Conservation (phyloP, 306 rosid species). For the Inga leiocalycina region DNA sequence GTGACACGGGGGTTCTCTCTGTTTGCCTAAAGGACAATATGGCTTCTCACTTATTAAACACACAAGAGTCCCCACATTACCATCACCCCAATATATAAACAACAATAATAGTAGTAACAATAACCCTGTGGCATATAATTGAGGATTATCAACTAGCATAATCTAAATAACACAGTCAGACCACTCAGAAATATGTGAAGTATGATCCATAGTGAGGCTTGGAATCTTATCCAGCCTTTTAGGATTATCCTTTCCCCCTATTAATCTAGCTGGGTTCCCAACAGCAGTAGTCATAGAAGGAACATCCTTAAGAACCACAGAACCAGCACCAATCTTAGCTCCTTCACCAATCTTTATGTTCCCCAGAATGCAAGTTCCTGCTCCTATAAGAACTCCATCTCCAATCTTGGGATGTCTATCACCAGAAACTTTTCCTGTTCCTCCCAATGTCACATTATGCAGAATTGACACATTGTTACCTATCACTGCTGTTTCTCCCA, state of each 20-base stretch:
- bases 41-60: conserved; percentile 51
- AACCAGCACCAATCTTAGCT: conserved; percentile 89
- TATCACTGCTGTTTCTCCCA: conserved; percentile 91
- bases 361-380: conserved; percentile 87
- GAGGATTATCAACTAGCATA: not conserved
- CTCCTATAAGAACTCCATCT: conserved; percentile 90
- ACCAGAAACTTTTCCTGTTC: conserved; percentile 80
- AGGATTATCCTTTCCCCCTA: conserved; percentile 88
- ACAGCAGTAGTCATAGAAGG: conserved; percentile 90
- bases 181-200: conserved; percentile 66
- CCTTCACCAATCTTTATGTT: conserved; percentile 80
- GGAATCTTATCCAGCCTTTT: conserved; percentile 72
- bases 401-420: conserved; percentile 96
- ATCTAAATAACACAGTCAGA: conserved; percentile 74
- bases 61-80: conserved; percentile 30
- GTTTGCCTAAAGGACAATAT: conserved; percentile 50
- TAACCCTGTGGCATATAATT: not conserved
- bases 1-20: not conserved
- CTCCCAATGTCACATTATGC: conserved; percentile 90
- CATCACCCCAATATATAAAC: not conserved
- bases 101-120: not conserved
- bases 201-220: conserved; percentile 87
- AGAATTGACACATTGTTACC: conserved; percentile 88
- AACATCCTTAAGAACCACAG: conserved; percentile 87
- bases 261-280: conserved; percentile 82